A percentile compares a stretch with the other conserved stretches of the same genome.
These are phyloP conservation scores for Coemansia furcata DNA, from an alignment of 192 early-diverging fungal genomes.

Conservation along the genomic window DNA sequence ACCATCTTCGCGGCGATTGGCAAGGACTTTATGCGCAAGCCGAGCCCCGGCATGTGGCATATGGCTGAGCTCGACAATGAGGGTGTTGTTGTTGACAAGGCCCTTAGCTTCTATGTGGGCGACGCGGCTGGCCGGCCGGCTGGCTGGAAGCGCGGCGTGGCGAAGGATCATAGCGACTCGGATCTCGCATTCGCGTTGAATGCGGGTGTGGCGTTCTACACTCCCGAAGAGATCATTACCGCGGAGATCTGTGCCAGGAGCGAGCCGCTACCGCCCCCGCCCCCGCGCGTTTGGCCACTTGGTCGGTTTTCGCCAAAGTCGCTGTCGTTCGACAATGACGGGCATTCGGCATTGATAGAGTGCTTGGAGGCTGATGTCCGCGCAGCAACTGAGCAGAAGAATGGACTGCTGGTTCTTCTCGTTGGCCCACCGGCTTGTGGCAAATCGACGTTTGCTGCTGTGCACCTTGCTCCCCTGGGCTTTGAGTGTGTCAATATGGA, in stretches of 20 bases:
- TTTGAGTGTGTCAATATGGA: constrained; percentile 84
- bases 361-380: constrained; percentile 23
- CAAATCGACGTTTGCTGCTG: constrained; percentile 71
- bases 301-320: constrained; percentile 9
- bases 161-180: constrained; percentile 77
- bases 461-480: constrained; percentile 60
- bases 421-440: constrained; percentile 85
- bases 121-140: constrained; percentile 86
- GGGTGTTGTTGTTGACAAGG: constrained; percentile 49
- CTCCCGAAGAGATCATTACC: constrained; percentile 80
- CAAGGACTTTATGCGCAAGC: constrained; percentile 59
- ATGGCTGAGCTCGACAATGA: constrained; percentile 34
- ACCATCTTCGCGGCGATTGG: constrained; percentile 67
- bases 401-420: constrained; percentile 60
- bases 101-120: constrained; percentile 79
- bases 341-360: constrained; percentile 9
- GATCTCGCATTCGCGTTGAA: constrained; percentile 87
- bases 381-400: constrained; percentile 31
- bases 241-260: constrained; percentile 33
- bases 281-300: constrained; percentile 5
- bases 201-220: constrained; percentile 67
- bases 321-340: not conserved
- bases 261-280: constrained; percentile 27
- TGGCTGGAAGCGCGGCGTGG: constrained; percentile 59
- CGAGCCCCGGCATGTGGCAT: constrained; percentile 46